Evolutionary conservation across 768 basidiomycete species (phyloP).

Genomic region (Boletus subcaerulescens): DNA sequence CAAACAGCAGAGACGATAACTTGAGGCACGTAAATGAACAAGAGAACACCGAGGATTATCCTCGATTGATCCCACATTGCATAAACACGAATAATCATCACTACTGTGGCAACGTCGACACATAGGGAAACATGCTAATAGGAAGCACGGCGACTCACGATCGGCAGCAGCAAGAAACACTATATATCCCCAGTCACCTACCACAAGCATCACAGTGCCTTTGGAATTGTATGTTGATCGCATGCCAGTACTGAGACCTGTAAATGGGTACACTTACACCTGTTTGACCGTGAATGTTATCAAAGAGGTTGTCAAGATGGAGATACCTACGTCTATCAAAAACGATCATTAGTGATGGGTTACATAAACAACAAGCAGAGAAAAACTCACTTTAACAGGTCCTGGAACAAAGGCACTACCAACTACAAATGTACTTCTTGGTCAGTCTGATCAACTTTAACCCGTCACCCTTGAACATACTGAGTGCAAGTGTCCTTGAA

Average conservation of each 20-base stretch:
- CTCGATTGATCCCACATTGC: constrained; percentile 12
- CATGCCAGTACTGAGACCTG: background rate
- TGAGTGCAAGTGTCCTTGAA: background rate
- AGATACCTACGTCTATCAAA: constrained; percentile 7
- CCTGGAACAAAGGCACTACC: constrained; percentile 3
- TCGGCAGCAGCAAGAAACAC: constrained; percentile 9
- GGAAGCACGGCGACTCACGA: background rate
- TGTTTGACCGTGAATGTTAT: background rate
- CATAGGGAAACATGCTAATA: background rate
- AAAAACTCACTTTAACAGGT: background rate
- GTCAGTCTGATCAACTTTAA: background rate
- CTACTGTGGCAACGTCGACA: constrained; percentile 1
- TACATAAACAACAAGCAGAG: background rate
- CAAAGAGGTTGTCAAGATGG: background rate
- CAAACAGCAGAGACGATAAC: background rate
- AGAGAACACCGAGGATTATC: constrained; percentile 3
- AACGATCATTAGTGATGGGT: background rate
- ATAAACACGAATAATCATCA: constrained; percentile 19
- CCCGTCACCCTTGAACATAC: background rate
- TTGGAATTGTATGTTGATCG: background rate
- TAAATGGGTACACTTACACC: constrained; percentile 9
- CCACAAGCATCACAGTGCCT: background rate
- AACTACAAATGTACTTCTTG: background rate
- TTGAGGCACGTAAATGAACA: background rate
- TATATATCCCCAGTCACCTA: constrained; percentile 1